Conservation (phyloP, 345 rosid species). For the Citropsis articulata region DNA sequence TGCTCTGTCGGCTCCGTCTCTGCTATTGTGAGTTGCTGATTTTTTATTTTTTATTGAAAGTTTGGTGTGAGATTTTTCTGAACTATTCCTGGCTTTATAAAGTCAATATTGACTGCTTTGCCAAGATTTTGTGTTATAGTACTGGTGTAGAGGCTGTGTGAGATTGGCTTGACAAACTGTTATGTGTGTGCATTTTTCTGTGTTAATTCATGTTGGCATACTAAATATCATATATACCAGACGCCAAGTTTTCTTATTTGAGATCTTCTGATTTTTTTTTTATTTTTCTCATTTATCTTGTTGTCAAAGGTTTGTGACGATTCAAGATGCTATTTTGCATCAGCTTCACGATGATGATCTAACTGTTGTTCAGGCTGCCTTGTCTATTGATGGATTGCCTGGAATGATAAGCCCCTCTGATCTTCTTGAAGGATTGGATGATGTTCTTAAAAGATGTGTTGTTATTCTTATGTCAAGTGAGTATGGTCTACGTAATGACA, state of each 20-base stretch:
- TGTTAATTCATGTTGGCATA: background rate
- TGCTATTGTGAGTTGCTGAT: no score
- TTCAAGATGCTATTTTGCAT: slow-evolving; percentile 65
- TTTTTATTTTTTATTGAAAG: no score
- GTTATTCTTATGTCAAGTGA: slow-evolving; percentile 51
- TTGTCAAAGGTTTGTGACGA: slow-evolving; percentile 56
- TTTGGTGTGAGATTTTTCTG: no score
- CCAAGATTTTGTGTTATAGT: background rate
- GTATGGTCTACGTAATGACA: slow-evolving; percentile 15
- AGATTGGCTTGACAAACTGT: background rate
- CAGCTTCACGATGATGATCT: slow-evolving; percentile 84
- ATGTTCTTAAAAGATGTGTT: slow-evolving; percentile 53
- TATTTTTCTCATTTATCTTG: background rate
- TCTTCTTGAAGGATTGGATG: slow-evolving; percentile 55
- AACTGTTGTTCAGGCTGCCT: slow-evolving; percentile 67
- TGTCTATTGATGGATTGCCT: slow-evolving; percentile 61
- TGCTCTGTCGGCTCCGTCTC: no score
- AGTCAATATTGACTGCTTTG: background rate
- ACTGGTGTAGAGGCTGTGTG: background rate
- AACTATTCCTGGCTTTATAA: background rate
- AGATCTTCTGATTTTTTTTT: background rate
- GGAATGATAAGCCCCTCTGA: slow-evolving; percentile 44
- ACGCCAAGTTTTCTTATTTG: background rate
- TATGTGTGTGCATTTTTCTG: background rate
- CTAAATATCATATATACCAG: background rate